Base-by-base conservation (phyloP, 2,329 filamentous ascomycete genomes). In the Teratosphaeria nubilosa region DNA sequence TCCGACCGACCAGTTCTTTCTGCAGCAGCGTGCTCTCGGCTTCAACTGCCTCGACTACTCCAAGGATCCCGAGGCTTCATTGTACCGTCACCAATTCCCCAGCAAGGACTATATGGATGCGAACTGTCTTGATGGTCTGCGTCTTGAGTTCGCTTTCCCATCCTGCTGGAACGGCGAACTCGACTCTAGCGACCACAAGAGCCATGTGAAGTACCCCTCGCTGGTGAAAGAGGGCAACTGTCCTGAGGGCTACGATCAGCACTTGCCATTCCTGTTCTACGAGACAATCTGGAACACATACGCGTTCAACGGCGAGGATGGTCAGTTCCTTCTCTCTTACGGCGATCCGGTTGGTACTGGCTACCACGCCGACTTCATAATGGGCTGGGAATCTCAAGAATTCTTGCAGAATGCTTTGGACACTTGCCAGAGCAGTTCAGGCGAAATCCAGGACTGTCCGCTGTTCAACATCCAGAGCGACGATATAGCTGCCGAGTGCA, bases 11-110 rank as follows among this genome's bases (percentile, higher is more conserved):
- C 91, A 95, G 76, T 72, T 74, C 16, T 82, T 85, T 56, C 81
- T 96, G 41, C 77, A 76, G 55, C 87, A 95, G 77, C 90, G 91
- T 61, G 90, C 91, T 10, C 67, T 96, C 30, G 92, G 94, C 3
- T 96, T 96, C 82, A 97, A 97, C 79, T 97, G 94, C 75, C 76
- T 99, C 60, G 86, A 97, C 82, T 96, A 96, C 70, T 68, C 66
- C 32, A 77, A 74, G 25, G 66, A 73, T 0, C 77, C 87, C 1
- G 91, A 96, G 72, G 80, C 81, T 1, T 87, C 91, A 14, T 80
- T 95, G 37, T 87, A 84, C 73, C 90, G 91, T 64, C 91, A 96
- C 73, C 85, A 83, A 70, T 68, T 96, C 65, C 91, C 92, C 0
- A 82, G 86, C 66, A 95, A 95, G 79, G 74, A 75, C 0, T 95